Base-by-base conservation (phyloP, 2,329 filamentous ascomycete genomes). In the Colletotrichum camelliae region DNA sequence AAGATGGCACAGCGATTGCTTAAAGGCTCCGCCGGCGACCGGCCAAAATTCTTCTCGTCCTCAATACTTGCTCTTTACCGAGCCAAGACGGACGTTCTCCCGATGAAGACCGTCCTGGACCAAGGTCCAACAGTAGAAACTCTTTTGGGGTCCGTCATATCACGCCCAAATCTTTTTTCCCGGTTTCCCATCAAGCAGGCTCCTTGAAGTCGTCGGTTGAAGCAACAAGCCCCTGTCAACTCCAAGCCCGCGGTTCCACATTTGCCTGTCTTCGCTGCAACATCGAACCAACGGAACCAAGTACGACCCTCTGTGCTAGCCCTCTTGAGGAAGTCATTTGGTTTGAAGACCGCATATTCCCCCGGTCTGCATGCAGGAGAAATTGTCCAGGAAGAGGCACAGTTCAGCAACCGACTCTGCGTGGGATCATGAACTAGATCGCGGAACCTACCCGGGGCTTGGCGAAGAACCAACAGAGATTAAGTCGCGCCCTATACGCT, bases 171-270 rank as follows among this genome's bases (percentile, higher is more conserved):
- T 1, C 16, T 39, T 39, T 7, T 39, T 7, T 35, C 9, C 12
- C 35, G 6, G 13, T 16, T 37, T 9, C 3, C 13, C 13, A 16
- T 16, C 15, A 37, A 16, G 5, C 15, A 37, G 35, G 35, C 0
- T 7, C 35, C 16, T 10, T 48, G 10, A 48, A 4, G n/a, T 21
- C n/a, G 10, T 48, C n/a, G 10, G 1, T 0, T 2, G 0, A 21
- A 21, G 39, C 18, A 1, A 1, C 9, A 21, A 0, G 0, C 43
- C 43, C 43, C n/a, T 21, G 43, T 7, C 10, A 2, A 21, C n/a
- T 7, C 1, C 43, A 52, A 52, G 43, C 43, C 43, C n/a, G n/a
- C 43, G 0, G 55, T 21, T 18, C 55, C 55, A 58, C 55, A 16
- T 13, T 18, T 58, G 55, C 55, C 7, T 16, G 0, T 0, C 21